Evolutionary conservation across 306 rosid genomes (phyloP), one percentile per base, ranked within the genome.

Genomic region (Cucurbita argyrosperma): DNA sequence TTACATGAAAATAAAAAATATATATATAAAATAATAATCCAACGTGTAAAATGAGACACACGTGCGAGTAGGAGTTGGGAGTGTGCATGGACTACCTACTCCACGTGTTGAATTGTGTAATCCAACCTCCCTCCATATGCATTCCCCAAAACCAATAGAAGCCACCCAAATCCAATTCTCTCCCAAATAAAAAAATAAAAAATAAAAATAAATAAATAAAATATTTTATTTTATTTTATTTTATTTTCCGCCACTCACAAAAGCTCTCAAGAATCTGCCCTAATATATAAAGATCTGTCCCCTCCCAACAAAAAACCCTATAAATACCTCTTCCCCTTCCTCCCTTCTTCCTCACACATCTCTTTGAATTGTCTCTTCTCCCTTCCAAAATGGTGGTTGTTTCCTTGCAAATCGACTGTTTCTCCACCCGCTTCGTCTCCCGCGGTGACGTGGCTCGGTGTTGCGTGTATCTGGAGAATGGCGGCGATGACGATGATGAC

Each of bases 401-500:
- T 68, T 19, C 19, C 18, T 23, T 68, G 3, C 38, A 12, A 13
- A 68, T 46, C 42, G 11, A 26, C 26, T 2, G 26, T 19, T 52
- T 13, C 62, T 16, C 4, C 62, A 30, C 10, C 75, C 9, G 1
- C 49, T 52, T 7, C 46, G n/a, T 8, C 3, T 4, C 15, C 15
- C 13, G 7, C 14, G 79, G 11, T 13, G 8, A 15, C 6, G 66
- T 1, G 1, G 18, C 40, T 14, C 2, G 7, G 12, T 26, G 50
- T 46, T 5, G 21, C 4, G 21, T 5, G 39, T 37, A 10, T 4
- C 13, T 35, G 30, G 80, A 77, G 19, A 77, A 77, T 38, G 67
- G 26, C 0, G 73, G 64, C 2, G 79, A 76, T 13, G 80, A 77
- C 7, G 80, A 77, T 11, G 79, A 76, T 0, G 79, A 76, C 6